Base-by-base conservation (phyloP, 441 rosid genomes). In the Populus hybrid region DNA sequence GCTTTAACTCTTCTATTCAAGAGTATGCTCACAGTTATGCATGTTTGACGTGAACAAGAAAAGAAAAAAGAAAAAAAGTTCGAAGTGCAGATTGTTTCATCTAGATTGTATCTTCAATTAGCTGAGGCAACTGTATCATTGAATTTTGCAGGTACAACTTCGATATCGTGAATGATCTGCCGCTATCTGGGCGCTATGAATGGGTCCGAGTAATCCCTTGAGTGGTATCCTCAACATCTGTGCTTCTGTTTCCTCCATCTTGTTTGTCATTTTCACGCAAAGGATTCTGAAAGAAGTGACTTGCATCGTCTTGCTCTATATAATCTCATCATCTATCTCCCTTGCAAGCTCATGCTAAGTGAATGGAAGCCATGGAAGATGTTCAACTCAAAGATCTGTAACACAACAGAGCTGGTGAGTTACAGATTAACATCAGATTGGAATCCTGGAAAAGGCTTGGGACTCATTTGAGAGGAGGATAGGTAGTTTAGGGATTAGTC, bases 131-230 rank as follows among this genome's bases (percentile, higher is more conserved):
- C 32, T 36, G 59, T 73, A 50, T 40, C 50, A 14, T 21, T 74
- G 59, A 76, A 65, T 72, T 72, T 77, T 76, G 84, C 93, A 95
- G 99, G 90, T 95, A 94, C 88, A 95, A 94, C 97, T 95, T 88
- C 75, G 99, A 95, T 87, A 88, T 92, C 1, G 90, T 87, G 79
- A 91, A 85, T 38, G 99, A 95, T 32, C 81, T 85, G 81, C 99
- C 99, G 1, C 90, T 95, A 38, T 90, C 95, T 3, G 99, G 98
- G 68, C 88, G 91, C 66, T 94, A 81, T 10, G 88, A 91, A 79
- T 94, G 99, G 99, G 88, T 85, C 86, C 92, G 89, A 86, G 83
- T 90, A 82, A 88, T 88, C 76, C 92, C 88, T 34, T 87, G 86
- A 87, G 78, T 54, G 26, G 72, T 8, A 36, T 54, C 24, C 10